These are phyloP conservation scores for Fusarium floridanum DNA, from an alignment of 2,329 filamentous ascomycete genomes.

Conservation along the genomic window DNA sequence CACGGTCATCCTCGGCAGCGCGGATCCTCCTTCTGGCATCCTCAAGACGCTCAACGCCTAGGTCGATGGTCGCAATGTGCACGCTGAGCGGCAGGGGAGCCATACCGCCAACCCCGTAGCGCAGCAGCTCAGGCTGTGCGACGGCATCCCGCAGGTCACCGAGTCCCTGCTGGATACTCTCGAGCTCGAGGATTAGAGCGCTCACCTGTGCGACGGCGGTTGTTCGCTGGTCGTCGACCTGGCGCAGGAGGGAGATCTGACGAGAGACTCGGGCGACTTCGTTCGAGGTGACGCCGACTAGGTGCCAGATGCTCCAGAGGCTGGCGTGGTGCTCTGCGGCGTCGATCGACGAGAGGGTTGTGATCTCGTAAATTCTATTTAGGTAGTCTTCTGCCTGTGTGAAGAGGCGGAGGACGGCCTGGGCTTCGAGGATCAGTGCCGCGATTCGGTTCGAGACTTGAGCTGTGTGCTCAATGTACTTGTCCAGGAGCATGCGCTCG, in stretches of 20 bases:
- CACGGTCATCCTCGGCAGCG: conserved; percentile 69
- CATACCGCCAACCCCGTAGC: conserved; percentile 53
- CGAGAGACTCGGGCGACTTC: conserved; percentile 71
- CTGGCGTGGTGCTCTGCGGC: conserved; percentile 72
- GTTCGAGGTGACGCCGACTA: conserved; percentile 76
- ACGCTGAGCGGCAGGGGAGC: conserved; percentile 72
- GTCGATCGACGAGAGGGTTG: conserved; percentile 71
- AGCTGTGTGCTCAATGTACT: conserved; percentile 80
- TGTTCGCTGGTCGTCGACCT: conserved; percentile 75
- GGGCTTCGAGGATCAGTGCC: conserved; percentile 76
- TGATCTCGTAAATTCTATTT: conserved; percentile 76
- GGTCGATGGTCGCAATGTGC: conserved; percentile 81
- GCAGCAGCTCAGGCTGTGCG: conserved; percentile 72
- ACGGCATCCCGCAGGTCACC: conserved; percentile 80
- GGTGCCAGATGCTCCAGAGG: conserved; percentile 78
- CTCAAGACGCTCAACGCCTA: conserved; percentile 79
- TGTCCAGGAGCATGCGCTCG: conserved; percentile 74
- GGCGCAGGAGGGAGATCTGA: conserved; percentile 73
- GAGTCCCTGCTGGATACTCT: conserved; percentile 78
- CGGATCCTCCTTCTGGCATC: conserved; percentile 70
- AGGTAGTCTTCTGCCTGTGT: conserved; percentile 77
- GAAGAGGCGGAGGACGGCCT: conserved; percentile 75
- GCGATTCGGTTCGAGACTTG: conserved; percentile 78
- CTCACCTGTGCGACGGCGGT: conserved; percentile 77
- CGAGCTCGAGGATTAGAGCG: conserved; percentile 77